phyloP scores from a whole-genome alignment of 2,329 filamentous ascomycete genomes.

The Pseudogymnoascus sp. region DNA sequence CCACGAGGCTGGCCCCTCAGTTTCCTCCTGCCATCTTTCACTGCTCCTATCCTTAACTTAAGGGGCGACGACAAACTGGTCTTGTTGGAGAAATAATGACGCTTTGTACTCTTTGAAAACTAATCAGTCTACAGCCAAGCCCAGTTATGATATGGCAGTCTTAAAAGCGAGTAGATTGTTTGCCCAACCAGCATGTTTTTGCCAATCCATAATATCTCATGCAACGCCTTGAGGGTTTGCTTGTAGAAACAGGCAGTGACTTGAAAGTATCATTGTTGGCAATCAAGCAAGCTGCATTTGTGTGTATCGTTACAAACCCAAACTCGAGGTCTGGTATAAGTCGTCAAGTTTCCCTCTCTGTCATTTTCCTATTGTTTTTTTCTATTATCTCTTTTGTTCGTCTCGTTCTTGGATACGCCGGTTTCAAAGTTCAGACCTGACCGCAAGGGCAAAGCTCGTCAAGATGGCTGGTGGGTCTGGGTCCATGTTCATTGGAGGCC shows the following conservation, averaged over 20 bases:
- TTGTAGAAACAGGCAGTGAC: background rate
- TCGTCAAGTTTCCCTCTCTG: background rate
- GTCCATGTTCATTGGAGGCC: constrained; percentile 1
- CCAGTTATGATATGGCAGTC: background rate
- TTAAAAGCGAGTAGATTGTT: background rate
- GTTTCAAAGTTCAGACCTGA: background rate
- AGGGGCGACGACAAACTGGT: too few species aligned
- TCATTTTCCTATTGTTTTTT: background rate
- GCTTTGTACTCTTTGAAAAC: too few species aligned
- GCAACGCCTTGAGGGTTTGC: background rate
- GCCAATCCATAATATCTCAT: background rate
- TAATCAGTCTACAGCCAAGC: too few species aligned
- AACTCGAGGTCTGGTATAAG: constrained; percentile 1
- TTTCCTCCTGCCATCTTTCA: background rate
- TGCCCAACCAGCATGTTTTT: background rate
- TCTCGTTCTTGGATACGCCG: background rate
- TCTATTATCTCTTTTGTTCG: background rate
- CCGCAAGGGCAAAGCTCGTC: constrained; percentile 16
- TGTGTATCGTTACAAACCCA: constrained; percentile 2
- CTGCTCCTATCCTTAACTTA: too few species aligned
- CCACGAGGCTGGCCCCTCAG: background rate
- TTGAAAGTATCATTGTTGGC: background rate
- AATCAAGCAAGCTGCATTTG: constrained; percentile 6
- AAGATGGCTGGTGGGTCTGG: constrained; percentile 26
- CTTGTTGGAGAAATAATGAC: too few species aligned